Conservation (phyloP, 179 eudicot genomes). For the Spinacia oleracea region DNA sequence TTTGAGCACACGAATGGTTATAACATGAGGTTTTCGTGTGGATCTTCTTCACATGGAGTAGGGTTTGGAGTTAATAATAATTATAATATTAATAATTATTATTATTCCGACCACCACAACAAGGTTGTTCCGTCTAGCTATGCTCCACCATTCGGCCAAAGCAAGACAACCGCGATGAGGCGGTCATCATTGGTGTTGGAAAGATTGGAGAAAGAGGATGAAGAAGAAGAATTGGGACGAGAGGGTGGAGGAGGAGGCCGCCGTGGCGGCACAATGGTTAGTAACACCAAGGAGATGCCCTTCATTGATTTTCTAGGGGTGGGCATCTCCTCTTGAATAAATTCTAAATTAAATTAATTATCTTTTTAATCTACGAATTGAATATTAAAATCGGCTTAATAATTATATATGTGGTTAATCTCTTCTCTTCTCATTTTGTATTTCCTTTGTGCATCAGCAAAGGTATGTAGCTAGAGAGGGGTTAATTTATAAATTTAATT, state of each 20-base stretch:
- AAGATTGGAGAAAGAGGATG: slow-evolving; percentile 26
- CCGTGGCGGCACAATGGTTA: slow-evolving; percentile 10
- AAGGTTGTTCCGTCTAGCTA: background rate
- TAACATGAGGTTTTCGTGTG: slow-evolving; percentile 18
- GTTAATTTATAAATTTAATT: slow-evolving; percentile 14
- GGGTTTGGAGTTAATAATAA: slow-evolving; percentile 17
- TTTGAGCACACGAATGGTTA: slow-evolving; percentile 15
- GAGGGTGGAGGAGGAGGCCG: slow-evolving; percentile 26
- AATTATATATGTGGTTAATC: slow-evolving; percentile 4
- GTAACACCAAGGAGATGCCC: slow-evolving; percentile 43
- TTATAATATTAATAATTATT: too few species aligned
- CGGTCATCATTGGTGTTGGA: slow-evolving; percentile 17
- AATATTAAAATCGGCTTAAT: background rate
- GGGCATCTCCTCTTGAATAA: slow-evolving; percentile 61
- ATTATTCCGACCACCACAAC: slow-evolving; percentile 6
- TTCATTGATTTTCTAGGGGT: slow-evolving; percentile 97
- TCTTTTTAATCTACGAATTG: background rate
- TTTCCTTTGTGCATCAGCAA: slow-evolving; percentile 24
- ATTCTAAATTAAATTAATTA: slow-evolving; percentile 13
- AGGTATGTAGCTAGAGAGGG: slow-evolving; percentile 29
- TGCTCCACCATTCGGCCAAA: background rate
- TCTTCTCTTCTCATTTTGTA: slow-evolving; percentile 29
- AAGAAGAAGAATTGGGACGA: slow-evolving; percentile 35
- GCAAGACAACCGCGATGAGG: background rate
- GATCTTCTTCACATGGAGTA: slow-evolving; percentile 13